Conservation (phyloP, 2,329 filamentous ascomycete species). For the Rhinocladiella mackenziei region DNA sequence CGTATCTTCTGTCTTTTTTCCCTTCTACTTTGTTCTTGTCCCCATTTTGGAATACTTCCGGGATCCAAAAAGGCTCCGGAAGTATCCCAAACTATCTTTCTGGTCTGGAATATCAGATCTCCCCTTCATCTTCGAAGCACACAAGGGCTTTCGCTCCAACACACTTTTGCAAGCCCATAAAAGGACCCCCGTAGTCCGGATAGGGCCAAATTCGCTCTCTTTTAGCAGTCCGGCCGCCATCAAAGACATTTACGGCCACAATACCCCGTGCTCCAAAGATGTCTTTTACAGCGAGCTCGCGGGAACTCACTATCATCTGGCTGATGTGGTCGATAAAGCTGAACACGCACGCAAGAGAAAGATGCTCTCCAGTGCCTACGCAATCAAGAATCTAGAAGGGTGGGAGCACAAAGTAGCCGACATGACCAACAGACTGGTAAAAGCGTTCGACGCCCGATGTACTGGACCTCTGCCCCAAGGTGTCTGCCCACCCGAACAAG, state of each 20-base stretch:
- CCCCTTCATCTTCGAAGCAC: constrained; percentile 34
- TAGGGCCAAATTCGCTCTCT: no score
- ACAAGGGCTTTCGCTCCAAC: constrained; percentile 28
- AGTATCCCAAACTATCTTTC: constrained; percentile 44
- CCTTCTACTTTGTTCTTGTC: constrained; percentile 40
- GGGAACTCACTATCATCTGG: no score
- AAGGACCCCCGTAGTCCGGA: no score
- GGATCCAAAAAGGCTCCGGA: constrained; percentile 48
- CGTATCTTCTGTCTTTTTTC: constrained; percentile 5
- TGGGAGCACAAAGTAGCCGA: constrained; percentile 43
- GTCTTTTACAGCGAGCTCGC: no score
- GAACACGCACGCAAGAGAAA: no score
- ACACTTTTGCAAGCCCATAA: constrained; percentile 26
- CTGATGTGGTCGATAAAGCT: no score
- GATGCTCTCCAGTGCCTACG: no score
- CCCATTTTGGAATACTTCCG: constrained; percentile 44
- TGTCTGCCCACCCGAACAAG: constrained; percentile 18
- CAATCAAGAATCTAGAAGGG: constrained; percentile 40
- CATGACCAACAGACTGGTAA: constrained; percentile 34
- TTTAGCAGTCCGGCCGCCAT: no score
- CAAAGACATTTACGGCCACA: no score
- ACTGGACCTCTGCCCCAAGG: constrained; percentile 21
- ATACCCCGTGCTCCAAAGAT: no score
- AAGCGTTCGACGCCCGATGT: constrained; percentile 36
- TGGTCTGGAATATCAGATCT: constrained; percentile 47